These are phyloP conservation scores for Tremella fuciformis DNA, from an alignment of 768 basidiomycete species.

Conservation along the genomic window DNA sequence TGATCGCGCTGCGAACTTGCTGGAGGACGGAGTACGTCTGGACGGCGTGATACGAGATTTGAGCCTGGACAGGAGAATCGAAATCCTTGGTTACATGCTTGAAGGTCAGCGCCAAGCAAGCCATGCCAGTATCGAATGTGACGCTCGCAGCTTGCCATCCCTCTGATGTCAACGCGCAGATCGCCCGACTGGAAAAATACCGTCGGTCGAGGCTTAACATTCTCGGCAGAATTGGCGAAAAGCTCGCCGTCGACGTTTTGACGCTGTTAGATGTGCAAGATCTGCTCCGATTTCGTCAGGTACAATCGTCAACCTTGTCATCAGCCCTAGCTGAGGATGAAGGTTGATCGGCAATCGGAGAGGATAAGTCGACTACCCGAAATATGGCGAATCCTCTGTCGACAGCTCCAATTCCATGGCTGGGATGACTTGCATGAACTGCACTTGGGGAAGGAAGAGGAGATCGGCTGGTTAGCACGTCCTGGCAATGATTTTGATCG, in stretches of 20 bases:
- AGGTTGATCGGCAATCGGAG: conserved; percentile 57
- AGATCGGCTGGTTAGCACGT: conserved; percentile 64
- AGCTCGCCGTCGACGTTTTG: conserved; percentile 65
- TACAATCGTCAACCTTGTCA: conserved; percentile 27
- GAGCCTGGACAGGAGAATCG: conserved; percentile 21
- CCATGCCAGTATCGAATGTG: background rate
- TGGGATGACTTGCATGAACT: conserved; percentile 51
- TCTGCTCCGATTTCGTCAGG: conserved; percentile 61
- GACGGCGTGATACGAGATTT: conserved; percentile 9
- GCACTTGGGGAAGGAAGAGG: conserved; percentile 2
- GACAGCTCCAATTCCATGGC: conserved; percentile 60
- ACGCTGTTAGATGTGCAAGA: conserved; percentile 62
- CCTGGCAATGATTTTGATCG: background rate
- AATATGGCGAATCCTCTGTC: conserved; percentile 73
- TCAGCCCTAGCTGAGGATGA: background rate
- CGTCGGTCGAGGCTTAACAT: conserved; percentile 77
- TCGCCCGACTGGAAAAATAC: conserved; percentile 79
- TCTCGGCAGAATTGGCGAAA: conserved; percentile 66
- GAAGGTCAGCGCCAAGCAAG: conserved; percentile 27
- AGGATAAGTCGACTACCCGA: conserved; percentile 62
- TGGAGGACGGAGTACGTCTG: background rate
- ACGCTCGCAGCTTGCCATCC: conserved; percentile 66
- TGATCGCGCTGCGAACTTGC: background rate
- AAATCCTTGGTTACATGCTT: conserved; percentile 19
- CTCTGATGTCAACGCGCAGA: conserved; percentile 79